Conservation (phyloP, 495 filamentous ascomycete species). For the Neurospora sp. region DNA sequence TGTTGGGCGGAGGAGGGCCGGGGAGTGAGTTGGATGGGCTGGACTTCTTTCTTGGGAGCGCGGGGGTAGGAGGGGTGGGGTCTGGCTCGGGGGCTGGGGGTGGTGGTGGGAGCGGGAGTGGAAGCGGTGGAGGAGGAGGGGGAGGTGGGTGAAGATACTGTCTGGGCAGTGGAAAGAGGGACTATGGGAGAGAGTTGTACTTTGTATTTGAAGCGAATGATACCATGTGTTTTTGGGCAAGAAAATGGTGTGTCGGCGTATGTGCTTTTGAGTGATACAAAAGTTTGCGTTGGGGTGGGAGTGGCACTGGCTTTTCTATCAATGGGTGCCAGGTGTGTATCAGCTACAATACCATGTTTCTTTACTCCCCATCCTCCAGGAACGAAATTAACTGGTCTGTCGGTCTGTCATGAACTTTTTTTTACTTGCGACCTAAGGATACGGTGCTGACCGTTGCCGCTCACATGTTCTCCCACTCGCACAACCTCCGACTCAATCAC, state of each 20-base stretch:
- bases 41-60: conserved; percentile 51
- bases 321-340: not conserved
- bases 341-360: not conserved
- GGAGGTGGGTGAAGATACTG: not conserved
- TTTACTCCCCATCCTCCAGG: not conserved
- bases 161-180: not conserved
- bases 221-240: not conserved
- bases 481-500: not conserved
- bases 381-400: not conserved
- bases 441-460: not conserved
- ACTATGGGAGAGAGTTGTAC: not conserved
- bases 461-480: not conserved
- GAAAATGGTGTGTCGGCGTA: not conserved
- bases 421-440: not conserved
- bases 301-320: not conserved
- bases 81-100: not conserved
- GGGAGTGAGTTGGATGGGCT: conserved; percentile 48
- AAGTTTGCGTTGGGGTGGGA: not conserved
- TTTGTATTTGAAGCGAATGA: not conserved
- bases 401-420: not conserved
- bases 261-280: not conserved
- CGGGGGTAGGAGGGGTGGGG: not conserved
- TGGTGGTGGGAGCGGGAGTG: not conserved
- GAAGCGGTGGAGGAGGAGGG: not conserved
- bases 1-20: conserved; percentile 8